Percentiles rank a stretch among this genome's conserved stretches.
These are phyloP conservation scores for Fusarium mexicanum DNA, from an alignment of 2,329 filamentous ascomycete species.

Conservation along the genomic window DNA sequence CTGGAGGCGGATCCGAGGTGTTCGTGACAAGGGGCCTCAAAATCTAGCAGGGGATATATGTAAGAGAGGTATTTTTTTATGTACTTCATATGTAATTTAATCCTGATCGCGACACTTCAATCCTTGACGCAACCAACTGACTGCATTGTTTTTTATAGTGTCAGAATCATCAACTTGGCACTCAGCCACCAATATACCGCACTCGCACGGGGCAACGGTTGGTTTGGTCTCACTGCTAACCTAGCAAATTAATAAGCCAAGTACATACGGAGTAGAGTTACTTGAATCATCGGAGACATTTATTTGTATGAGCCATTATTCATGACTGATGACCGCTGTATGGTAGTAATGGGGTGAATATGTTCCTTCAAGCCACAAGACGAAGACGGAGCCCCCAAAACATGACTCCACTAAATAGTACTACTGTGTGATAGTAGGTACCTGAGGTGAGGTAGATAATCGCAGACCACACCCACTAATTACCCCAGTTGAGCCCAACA, in stretches of 20 bases:
- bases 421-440: too few relatives aligned
- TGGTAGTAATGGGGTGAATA: not conserved
- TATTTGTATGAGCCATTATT: not conserved
- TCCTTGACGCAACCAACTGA: not conserved
- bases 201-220: constrained; percentile 4
- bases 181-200: not conserved
- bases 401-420: constrained; percentile 16
- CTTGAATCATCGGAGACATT: constrained; percentile 10
- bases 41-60: not conserved
- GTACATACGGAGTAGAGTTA: not conserved
- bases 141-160: not conserved
- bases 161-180: constrained; percentile 10
- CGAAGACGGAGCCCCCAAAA: constrained; percentile 12
- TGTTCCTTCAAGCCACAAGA: constrained; percentile 25
- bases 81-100: not conserved
- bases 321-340: not conserved
- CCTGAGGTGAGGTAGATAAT: not conserved
- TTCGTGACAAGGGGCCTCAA: constrained; percentile 38
- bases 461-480: constrained; percentile 16
- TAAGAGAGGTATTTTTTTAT: not conserved
- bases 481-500: not conserved
- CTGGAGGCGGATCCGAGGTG: constrained; percentile 40
- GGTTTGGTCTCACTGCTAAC: not conserved
- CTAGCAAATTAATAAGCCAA: not conserved
- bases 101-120: constrained; percentile 12